Evolutionary conservation across 2,329 filamentous ascomycete species (phyloP).

Genomic region (Rosellinia necatrix): DNA sequence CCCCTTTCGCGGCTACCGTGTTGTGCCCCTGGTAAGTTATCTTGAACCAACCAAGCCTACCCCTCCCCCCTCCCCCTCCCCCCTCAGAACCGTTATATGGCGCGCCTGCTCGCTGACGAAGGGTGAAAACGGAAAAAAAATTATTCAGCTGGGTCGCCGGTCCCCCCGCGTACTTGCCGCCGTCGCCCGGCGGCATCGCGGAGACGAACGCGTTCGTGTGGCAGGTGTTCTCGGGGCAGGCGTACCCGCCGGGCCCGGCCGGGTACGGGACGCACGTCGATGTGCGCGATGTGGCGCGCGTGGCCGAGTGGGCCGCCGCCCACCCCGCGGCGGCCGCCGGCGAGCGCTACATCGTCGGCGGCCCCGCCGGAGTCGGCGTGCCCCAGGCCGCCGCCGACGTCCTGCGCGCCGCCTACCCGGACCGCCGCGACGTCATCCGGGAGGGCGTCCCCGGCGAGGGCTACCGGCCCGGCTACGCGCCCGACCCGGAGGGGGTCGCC

Average conservation of each 20-base stretch:
- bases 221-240: constrained; percentile 42
- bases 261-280: constrained; percentile 44
- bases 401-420: constrained; percentile 44
- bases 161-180: constrained; percentile 43
- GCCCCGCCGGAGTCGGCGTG: constrained; percentile 35
- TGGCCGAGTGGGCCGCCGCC: constrained; percentile 45
- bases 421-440: constrained; percentile 41
- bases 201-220: constrained; percentile 42
- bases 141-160: constrained; percentile 48
- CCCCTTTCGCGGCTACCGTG: constrained; percentile 34
- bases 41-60: neutral
- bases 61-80: too few species aligned
- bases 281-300: constrained; percentile 49
- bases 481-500: constrained; percentile 1
- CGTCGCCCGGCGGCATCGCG: constrained; percentile 38
- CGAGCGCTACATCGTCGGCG: constrained; percentile 47
- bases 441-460: constrained; percentile 46
- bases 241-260: constrained; percentile 33
- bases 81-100: too few species aligned
- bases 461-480: constrained; percentile 37
- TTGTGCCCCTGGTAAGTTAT: constrained; percentile 44
- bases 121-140: neutral
- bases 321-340: constrained; percentile 44
- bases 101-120: neutral
- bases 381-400: constrained; percentile 49